Conservation (phyloP, 2,329 filamentous ascomycete species). For the Emydomyces testavorans region DNA sequence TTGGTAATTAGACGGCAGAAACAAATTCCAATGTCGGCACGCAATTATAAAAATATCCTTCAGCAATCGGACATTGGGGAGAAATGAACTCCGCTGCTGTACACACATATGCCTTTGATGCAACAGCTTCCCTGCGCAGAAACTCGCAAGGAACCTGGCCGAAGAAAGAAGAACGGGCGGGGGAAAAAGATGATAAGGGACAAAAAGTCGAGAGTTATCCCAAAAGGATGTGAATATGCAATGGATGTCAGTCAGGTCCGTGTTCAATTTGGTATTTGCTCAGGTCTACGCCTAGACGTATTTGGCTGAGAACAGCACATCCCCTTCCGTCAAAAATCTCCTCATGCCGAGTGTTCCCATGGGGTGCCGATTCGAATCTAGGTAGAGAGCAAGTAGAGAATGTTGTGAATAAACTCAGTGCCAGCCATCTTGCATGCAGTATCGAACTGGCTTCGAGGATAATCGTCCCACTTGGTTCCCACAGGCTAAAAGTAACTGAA, state of each 20-base stretch:
- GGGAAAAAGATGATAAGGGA: too few species aligned
- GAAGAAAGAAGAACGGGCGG: too few species aligned
- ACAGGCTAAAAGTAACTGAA: neutral
- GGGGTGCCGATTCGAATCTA: neutral
- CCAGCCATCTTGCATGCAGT: conserved; percentile 7
- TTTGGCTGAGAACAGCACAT: neutral
- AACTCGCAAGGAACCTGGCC: neutral
- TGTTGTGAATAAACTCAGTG: too few species aligned
- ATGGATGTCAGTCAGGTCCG: too few species aligned
- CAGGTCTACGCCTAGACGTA: conserved; percentile 7
- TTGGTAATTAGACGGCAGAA: conserved; percentile 39
- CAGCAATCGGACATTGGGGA: conserved; percentile 51
- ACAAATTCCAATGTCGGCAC: conserved; percentile 50
- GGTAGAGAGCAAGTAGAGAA: too few species aligned
- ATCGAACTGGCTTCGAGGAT: neutral
- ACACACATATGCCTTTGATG: conserved; percentile 65
- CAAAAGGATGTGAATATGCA: too few species aligned
- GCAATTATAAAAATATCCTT: conserved; percentile 53
- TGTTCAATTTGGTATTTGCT: too few species aligned
- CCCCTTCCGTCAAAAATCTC: neutral
- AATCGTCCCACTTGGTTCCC: conserved; percentile 2
- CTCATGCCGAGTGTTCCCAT: neutral
- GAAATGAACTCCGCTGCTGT: conserved; percentile 53
- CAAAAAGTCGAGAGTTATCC: too few species aligned
- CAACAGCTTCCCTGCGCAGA: neutral